Percentiles rank a stretch among this genome's conserved stretches.
Evolutionary conservation across 179 eudicot genomes (phyloP).

Genomic region (Silene coronaria): DNA sequence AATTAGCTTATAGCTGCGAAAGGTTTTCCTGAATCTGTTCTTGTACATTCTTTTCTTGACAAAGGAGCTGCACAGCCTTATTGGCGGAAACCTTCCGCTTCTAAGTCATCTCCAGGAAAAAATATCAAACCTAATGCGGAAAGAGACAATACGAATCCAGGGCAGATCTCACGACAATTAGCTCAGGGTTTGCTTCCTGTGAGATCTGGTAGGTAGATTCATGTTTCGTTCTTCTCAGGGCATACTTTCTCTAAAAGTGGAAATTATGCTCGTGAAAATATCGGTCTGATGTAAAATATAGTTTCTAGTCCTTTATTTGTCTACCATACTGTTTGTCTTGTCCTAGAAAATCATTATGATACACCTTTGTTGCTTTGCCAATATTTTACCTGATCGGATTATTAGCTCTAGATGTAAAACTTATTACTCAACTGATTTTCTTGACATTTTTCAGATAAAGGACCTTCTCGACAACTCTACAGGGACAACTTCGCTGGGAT

Average conservation of each 20-base stretch:
- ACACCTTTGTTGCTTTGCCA: background rate
- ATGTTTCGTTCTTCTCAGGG: background rate
- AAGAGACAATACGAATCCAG: background rate
- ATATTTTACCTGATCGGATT: background rate
- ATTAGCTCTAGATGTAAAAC: background rate
- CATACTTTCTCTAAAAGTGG: constrained; percentile 2
- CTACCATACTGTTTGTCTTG: too few species aligned
- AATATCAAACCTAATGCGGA: background rate
- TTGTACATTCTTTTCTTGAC: too few species aligned
- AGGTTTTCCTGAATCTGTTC: too few species aligned
- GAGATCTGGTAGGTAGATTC: constrained; percentile 16
- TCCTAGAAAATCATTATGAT: too few species aligned
- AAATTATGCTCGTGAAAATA: background rate
- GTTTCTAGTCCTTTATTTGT: too few species aligned
- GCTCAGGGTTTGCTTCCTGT: constrained; percentile 9
- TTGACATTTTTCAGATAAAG: constrained; percentile 16
- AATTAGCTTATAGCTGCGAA: too few species aligned
- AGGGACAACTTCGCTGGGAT: constrained; percentile 5
- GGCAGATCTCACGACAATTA: background rate
- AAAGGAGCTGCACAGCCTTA: background rate
- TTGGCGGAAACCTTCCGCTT: background rate
- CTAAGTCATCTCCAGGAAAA: background rate
- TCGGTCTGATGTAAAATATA: too few species aligned
- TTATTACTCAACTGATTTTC: background rate
- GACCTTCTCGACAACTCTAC: constrained; percentile 5